phyloP scores from a whole-genome alignment of 768 basidiomycete genomes.

The Kwoniella bestiolae region DNA sequence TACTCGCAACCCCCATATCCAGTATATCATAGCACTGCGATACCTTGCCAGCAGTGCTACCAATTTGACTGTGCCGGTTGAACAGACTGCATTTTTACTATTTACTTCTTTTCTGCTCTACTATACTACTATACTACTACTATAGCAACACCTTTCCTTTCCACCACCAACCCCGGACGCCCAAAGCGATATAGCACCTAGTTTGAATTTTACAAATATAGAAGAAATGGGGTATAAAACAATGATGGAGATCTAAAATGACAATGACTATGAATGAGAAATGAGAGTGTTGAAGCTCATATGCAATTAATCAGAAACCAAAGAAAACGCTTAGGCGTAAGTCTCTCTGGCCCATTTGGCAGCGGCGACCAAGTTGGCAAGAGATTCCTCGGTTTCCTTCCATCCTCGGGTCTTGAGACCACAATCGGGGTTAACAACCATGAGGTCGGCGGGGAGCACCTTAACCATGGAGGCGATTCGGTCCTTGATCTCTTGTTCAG shows the following conservation, averaged over 20 bases:
- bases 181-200: slow-evolving; percentile 8
- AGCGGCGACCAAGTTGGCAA: slow-evolving; percentile 82
- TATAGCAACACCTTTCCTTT: neutral
- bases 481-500: slow-evolving; percentile 89
- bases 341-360: slow-evolving; percentile 90
- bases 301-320: slow-evolving; percentile 18
- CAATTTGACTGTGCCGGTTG: slow-evolving; percentile 44
- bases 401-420: slow-evolving; percentile 98
- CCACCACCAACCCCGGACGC: neutral
- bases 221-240: slow-evolving; percentile 31
- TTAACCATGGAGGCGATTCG: slow-evolving; percentile 82
- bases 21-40: too few relatives aligned
- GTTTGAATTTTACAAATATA: slow-evolving; percentile 12
- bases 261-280: slow-evolving; percentile 11
- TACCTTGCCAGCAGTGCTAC: too few relatives aligned
- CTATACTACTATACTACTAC: slow-evolving; percentile 18
- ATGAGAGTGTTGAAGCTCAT: slow-evolving; percentile 45
- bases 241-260: slow-evolving; percentile 28
- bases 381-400: slow-evolving; percentile 93
- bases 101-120: slow-evolving; percentile 29
- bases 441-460: slow-evolving; percentile 76
- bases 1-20: neutral
- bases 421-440: slow-evolving; percentile 96
- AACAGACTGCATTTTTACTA: slow-evolving; percentile 53
- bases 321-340: slow-evolving; percentile 66